Evolutionary conservation across 805 yeast species (phyloP).

Genomic region (Pichia cephalocereana): DNA sequence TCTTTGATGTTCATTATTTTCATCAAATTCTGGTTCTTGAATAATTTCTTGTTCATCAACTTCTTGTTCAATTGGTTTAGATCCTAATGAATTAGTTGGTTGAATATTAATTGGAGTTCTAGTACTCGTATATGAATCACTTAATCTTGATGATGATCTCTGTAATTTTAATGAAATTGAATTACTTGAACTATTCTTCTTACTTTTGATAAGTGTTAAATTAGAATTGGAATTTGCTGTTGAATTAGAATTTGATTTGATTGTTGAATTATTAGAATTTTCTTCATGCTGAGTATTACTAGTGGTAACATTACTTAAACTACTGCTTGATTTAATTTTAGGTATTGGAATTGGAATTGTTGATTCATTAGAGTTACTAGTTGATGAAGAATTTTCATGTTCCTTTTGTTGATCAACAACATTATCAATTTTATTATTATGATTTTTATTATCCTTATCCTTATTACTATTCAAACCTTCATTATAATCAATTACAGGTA

Average conservation of each 20-base stretch:
- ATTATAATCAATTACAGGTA: slow-evolving; percentile 1
- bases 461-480: neutral
- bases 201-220: too few species aligned
- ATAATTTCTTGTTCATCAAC: too few species aligned
- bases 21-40: too few species aligned
- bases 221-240: too few species aligned
- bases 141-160: neutral
- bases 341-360: neutral
- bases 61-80: too few species aligned
- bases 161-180: neutral
- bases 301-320: neutral
- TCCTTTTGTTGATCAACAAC: too few species aligned
- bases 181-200: too few species aligned
- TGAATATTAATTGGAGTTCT: neutral
- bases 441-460: too few species aligned
- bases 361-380: neutral
- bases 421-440: too few species aligned
- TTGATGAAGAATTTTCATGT: neutral
- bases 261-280: neutral
- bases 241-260: neutral
- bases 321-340: neutral
- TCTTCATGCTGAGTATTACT: neutral
- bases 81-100: neutral
- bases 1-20: too few species aligned
- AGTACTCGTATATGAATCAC: neutral